phyloP scores from a whole-genome alignment of 306 rosid genomes.

The Trifolium subterraneum region DNA sequence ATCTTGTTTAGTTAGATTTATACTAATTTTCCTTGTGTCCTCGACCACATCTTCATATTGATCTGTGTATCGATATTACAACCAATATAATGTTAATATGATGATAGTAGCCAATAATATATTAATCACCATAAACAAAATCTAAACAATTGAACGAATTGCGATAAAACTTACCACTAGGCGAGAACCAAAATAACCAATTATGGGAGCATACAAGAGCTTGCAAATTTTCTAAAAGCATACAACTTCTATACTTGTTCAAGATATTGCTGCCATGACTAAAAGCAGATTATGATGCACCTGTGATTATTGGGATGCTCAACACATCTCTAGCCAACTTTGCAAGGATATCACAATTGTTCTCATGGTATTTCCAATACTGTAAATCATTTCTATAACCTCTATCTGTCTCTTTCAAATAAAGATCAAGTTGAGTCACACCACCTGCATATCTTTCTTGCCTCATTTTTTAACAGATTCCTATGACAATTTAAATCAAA shows the following conservation, averaged over 20 bases:
- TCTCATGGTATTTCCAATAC: too few relatives aligned
- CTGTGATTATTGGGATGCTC: too few relatives aligned
- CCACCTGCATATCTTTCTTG: too few relatives aligned
- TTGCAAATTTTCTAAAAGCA: conserved; percentile 26
- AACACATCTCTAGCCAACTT: too few relatives aligned
- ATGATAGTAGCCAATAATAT: background rate
- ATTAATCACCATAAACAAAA: background rate
- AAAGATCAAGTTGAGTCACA: too few relatives aligned
- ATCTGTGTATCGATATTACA: conserved; percentile 10
- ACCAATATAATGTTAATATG: conserved; percentile 10
- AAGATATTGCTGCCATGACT: background rate
- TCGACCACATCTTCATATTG: conserved; percentile 1
- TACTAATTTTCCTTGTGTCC: conserved; percentile 7
- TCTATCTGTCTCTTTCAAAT: too few relatives aligned
- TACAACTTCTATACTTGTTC: conserved; percentile 26
- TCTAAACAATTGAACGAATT: conserved; percentile 8
- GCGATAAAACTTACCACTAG: conserved; percentile 6
- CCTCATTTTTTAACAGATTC: too few relatives aligned
- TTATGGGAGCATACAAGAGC: conserved; percentile 29
- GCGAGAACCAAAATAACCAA: conserved; percentile 33
- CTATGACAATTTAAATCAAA: too few relatives aligned
- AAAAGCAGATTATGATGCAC: too few relatives aligned
- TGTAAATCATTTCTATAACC: too few relatives aligned
- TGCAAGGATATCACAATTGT: too few relatives aligned
- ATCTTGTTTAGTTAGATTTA: background rate